phyloP scores from a whole-genome alignment of 1,139 yeast species.

The Arxiozyma slooffiae region DNA sequence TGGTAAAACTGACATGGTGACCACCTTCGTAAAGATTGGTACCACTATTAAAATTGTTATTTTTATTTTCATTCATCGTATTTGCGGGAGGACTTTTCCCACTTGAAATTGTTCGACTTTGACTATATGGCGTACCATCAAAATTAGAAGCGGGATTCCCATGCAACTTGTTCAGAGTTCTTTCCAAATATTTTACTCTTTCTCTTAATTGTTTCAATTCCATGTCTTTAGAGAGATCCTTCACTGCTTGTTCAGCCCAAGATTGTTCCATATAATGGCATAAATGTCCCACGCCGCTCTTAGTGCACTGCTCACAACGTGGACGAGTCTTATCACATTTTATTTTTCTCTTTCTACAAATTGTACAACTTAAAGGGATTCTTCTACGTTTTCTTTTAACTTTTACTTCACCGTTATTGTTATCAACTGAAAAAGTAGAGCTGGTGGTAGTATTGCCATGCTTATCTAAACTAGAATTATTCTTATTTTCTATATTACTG shows the following conservation, averaged over 20 bases:
- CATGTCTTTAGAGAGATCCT: conserved; percentile 38
- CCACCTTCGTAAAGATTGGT: background rate
- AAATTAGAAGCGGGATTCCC: conserved; percentile 10
- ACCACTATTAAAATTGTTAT: background rate
- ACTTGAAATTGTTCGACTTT: background rate
- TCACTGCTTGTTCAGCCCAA: conserved; percentile 45
- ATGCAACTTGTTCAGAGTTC: conserved; percentile 24
- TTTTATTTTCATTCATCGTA: background rate
- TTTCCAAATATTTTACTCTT: conserved; percentile 28
- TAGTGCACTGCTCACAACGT: conserved; percentile 61
- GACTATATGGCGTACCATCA: conserved; percentile 5
- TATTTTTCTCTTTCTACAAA: conserved; percentile 40
- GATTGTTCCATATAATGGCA: conserved; percentile 56
- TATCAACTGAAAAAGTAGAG: background rate
- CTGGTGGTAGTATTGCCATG: background rate
- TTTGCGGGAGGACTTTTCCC: background rate
- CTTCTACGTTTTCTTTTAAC: conserved; percentile 36
- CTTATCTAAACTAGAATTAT: background rate
- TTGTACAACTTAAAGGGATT: conserved; percentile 41
- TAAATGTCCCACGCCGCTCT: conserved; percentile 63
- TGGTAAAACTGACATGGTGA: background rate
- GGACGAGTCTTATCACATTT: conserved; percentile 53
- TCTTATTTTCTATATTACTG: background rate
- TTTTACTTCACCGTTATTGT: conserved; percentile 8
- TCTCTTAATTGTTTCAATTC: conserved; percentile 29